Conservation (phyloP, 2,329 filamentous ascomycete genomes). For the Cercospora berteroae region DNA sequence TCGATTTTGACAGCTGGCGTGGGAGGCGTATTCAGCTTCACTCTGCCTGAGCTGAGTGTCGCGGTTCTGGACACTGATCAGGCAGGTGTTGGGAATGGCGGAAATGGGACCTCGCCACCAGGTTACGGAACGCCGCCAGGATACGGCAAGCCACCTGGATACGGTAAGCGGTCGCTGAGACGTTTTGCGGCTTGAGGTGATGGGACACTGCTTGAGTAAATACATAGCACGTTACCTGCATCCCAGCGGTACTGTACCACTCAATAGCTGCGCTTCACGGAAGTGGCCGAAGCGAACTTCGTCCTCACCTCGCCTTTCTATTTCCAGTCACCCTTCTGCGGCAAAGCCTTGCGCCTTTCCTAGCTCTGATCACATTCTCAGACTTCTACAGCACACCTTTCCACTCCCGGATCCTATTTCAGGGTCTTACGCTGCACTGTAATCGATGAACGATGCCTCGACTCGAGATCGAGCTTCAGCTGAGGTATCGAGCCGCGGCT, state of each 20-base stretch:
- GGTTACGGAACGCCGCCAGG: not conserved
- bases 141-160: not conserved
- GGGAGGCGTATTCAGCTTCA: constrained; percentile 53
- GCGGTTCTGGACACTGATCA: constrained; percentile 51
- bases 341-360: no score
- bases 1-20: constrained; percentile 44
- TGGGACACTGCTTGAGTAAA: not conserved
- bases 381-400: no score
- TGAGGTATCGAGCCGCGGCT: not conserved
- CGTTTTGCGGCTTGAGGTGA: not conserved
- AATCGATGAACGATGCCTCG: not conserved
- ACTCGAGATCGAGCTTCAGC: not conserved
- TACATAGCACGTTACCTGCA: not conserved
- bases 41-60: constrained; percentile 55
- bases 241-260: no score
- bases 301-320: not conserved
- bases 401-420: not conserved
- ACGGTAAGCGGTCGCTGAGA: not conserved
- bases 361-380: no score
- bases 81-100: not conserved
- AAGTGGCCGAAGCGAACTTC: not conserved
- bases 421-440: not conserved
- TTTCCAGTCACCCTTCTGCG: no score
- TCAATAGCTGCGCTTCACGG: not conserved
- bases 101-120: not conserved